Percentiles rank a stretch among this genome's conserved stretches.
Conservation (phyloP, 2,329 filamentous ascomycete species). For the Aspergillus sp. region DNA sequence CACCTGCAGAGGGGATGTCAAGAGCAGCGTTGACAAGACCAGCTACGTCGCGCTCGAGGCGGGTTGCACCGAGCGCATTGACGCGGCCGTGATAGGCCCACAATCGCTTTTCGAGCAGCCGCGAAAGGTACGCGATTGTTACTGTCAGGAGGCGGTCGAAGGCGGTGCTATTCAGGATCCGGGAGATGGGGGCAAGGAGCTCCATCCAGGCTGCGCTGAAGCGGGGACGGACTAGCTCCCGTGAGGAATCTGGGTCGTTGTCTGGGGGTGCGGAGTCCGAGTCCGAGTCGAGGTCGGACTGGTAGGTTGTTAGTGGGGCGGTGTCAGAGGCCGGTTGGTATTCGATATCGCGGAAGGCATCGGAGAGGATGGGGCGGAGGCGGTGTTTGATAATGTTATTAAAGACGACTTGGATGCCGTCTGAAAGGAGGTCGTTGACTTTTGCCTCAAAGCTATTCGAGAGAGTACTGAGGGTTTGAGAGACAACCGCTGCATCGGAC, state of each 20-base stretch:
- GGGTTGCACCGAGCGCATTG: slow-evolving; percentile 76
- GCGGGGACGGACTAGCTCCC: slow-evolving; percentile 68
- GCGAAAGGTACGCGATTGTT: slow-evolving; percentile 72
- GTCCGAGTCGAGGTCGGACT: slow-evolving; percentile 45
- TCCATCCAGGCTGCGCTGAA: slow-evolving; percentile 86
- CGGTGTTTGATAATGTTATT: slow-evolving; percentile 83
- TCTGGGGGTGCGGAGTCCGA: slow-evolving; percentile 46
- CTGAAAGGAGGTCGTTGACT: slow-evolving; percentile 75
- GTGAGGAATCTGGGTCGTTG: slow-evolving; percentile 49
- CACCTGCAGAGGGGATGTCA: slow-evolving; percentile 30
- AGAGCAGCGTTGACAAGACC: slow-evolving; percentile 62
- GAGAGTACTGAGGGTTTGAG: slow-evolving; percentile 66
- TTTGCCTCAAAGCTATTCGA: slow-evolving; percentile 73
- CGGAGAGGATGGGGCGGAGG: slow-evolving; percentile 77
- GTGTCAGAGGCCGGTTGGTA: slow-evolving; percentile 67
- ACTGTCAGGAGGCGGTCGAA: slow-evolving; percentile 74
- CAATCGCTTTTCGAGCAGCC: slow-evolving; percentile 82
- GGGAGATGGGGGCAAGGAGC: slow-evolving; percentile 78
- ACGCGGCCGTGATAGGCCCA: slow-evolving; percentile 76
- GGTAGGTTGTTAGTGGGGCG: slow-evolving; percentile 23
- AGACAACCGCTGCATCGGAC: slow-evolving; percentile 70
- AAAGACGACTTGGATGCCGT: slow-evolving; percentile 83
- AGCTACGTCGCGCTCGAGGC: slow-evolving; percentile 80
- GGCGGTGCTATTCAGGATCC: slow-evolving; percentile 75
- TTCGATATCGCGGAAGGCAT: slow-evolving; percentile 89